Evolutionary conservation across 495 filamentous ascomycete species (phyloP), one percentile per base, ranked within the genome.

Genomic region (Sabuloglossum arenarium): DNA sequence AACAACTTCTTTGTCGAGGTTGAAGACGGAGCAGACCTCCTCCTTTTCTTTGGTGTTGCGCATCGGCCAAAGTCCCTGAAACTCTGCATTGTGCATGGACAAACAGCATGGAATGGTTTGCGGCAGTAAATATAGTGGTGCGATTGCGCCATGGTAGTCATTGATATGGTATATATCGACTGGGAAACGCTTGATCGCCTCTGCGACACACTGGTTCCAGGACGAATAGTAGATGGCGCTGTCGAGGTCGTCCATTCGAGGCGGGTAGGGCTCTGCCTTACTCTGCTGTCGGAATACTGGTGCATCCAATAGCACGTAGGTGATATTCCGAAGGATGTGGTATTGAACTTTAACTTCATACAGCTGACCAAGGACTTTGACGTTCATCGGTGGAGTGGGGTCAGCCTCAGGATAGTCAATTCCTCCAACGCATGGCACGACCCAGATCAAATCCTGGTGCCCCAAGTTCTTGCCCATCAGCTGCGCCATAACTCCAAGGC

Each of bases 121-220:
- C 14, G 83, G 83, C 4, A 86, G 71, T 19, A 85, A 71, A 58
- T 88, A 82, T 6, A 87, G 68, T 11, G 81, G 82, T 37, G 84
- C 84, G 6, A 82, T 66, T 19, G 83, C 79, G 30, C 84, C 84
- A 58, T 88, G 84, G 63, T 86, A 88, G 63, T 88, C 84, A 65
- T 88, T 88, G 62, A 86, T 81, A 64, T 88, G 84, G 62, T 88
- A 88, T 23, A 88, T 62, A 61, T 87, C 81, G 46, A 85, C 71
- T 0, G 79, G 75, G 62, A 78, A 79, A 23, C 75, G 71, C 31
- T 65, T 73, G 55, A 84, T 74, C 0, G 79, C 65, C 54, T 80
- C 70, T 0, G 81, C 78, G 60, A 85, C 83, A 58, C 81, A 85
- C 58, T 76, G 74, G 58, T 86, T 86, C 81, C 82, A 86, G 0